Conservation (phyloP, 177 flowering plant genomes). For the Telopea speciosissima region DNA sequence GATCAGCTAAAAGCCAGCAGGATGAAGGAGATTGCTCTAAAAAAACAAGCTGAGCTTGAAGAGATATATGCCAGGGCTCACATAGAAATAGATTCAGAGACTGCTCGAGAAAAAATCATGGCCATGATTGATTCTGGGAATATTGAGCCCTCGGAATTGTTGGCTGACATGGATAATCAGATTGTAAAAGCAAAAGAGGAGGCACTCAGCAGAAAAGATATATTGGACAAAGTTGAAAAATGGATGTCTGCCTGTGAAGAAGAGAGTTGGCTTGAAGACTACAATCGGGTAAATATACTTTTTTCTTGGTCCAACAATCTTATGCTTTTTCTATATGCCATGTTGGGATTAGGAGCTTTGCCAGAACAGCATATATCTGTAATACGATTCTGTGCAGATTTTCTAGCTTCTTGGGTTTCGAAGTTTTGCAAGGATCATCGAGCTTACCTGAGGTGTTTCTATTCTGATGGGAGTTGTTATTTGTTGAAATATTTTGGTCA, state of each 20-base stretch:
- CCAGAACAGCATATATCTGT: background rate
- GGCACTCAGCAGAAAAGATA: constrained; percentile 86
- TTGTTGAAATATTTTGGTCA: background rate
- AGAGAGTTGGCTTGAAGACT: constrained; percentile 99
- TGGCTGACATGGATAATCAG: constrained; percentile 85
- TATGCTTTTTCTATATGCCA: background rate
- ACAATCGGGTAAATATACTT: constrained; percentile 62
- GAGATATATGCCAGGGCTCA: constrained; percentile 81
- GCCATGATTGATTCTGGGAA: constrained; percentile 75
- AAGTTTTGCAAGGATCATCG: background rate
- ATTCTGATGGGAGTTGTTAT: background rate
- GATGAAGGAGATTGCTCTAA: constrained; percentile 93
- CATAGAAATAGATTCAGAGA: constrained; percentile 74
- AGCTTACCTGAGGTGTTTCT: background rate
- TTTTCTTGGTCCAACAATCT: background rate
- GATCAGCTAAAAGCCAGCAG: constrained; percentile 85
- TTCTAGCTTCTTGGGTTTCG: background rate
- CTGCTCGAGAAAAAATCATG: constrained; percentile 67
- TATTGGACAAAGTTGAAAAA: constrained; percentile 91
- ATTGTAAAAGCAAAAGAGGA: constrained; percentile 78
- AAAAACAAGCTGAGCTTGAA: constrained; percentile 83
- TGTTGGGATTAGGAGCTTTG: background rate
- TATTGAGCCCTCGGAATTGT: constrained; percentile 79
- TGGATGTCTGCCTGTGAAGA: constrained; percentile 99
- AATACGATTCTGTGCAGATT: background rate